Percentiles rank a stretch among this genome's conserved stretches.
Conservation (phyloP, 2,329 filamentous ascomycete genomes). For the Sporothrix euskadiensis region DNA sequence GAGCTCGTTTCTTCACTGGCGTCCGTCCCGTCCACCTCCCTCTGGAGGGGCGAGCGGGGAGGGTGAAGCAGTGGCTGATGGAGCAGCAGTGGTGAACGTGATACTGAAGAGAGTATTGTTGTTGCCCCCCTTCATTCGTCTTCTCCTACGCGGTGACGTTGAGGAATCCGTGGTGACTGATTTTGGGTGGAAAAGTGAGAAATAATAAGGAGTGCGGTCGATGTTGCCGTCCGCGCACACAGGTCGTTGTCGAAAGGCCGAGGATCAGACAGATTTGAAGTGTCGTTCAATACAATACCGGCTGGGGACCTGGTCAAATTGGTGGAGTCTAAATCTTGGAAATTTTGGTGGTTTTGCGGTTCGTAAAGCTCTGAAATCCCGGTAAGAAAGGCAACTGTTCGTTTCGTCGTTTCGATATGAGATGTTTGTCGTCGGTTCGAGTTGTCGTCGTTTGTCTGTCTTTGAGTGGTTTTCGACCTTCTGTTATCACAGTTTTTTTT, state of each 20-base stretch:
- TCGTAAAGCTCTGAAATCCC: background rate
- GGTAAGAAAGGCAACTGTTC: background rate
- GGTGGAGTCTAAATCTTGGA: background rate
- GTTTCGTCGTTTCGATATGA: background rate
- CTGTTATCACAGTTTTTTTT: background rate
- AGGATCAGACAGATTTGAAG: background rate
- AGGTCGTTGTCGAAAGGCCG: background rate
- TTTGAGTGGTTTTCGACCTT: background rate
- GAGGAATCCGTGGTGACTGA: constrained; percentile 25
- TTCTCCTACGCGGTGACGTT: background rate
- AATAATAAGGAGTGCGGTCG: background rate
- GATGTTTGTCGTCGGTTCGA: background rate
- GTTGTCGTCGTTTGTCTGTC: background rate
- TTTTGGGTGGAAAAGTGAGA: background rate
- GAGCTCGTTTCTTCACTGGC: background rate
- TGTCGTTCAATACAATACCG: background rate
- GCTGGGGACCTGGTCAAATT: background rate
- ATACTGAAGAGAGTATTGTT: background rate
- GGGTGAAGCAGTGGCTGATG: constrained; percentile 32
- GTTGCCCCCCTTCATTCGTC: constrained; percentile 1
- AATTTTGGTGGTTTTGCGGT: background rate
- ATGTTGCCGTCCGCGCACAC: background rate
- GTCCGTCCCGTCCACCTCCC: constrained; percentile 62
- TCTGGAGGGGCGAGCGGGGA: constrained; percentile 61
- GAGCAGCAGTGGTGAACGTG: background rate